phyloP scores from a whole-genome alignment of 345 rosid species.

The Corchorus olitorius region DNA sequence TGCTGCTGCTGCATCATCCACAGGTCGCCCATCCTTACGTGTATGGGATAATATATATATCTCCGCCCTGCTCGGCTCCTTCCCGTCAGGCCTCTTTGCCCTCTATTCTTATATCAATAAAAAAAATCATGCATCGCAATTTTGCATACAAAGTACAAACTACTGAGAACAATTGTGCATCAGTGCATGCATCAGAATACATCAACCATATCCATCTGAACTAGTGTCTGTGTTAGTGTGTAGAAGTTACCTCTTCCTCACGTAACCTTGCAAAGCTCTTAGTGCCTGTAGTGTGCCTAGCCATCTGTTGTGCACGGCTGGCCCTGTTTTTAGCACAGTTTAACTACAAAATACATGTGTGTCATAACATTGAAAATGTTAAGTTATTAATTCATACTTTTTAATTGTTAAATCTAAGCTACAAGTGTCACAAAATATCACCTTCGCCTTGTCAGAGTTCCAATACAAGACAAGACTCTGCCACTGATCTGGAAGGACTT shows the following conservation, averaged over 20 bases:
- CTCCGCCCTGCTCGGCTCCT: constrained; percentile 34
- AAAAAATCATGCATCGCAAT: not conserved
- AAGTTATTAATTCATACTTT: too few species aligned
- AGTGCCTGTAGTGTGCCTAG: constrained; percentile 26
- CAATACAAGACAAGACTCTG: constrained; percentile 29
- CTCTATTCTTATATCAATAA: constrained; percentile 20
- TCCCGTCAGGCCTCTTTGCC: constrained; percentile 35
- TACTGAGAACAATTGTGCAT: not conserved
- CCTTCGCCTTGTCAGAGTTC: constrained; percentile 35
- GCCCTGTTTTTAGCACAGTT: constrained; percentile 30
- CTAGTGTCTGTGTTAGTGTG: not conserved
- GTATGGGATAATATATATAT: constrained; percentile 36
- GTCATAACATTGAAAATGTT: too few species aligned
- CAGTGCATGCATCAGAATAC: not conserved
- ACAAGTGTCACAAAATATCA: not conserved
- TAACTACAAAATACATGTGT: constrained; percentile 17
- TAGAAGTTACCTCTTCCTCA: constrained; percentile 39
- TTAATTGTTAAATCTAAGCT: too few species aligned
- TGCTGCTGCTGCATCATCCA: constrained; percentile 28
- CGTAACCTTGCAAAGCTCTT: constrained; percentile 40
- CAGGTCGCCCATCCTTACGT: constrained; percentile 38
- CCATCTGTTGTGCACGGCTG: constrained; percentile 27
- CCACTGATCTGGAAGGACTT: constrained; percentile 40
- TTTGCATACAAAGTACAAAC: not conserved
- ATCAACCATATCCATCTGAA: not conserved